phyloP scores from a whole-genome alignment of 176 grass and related monocot species.

The Canna indica region DNA sequence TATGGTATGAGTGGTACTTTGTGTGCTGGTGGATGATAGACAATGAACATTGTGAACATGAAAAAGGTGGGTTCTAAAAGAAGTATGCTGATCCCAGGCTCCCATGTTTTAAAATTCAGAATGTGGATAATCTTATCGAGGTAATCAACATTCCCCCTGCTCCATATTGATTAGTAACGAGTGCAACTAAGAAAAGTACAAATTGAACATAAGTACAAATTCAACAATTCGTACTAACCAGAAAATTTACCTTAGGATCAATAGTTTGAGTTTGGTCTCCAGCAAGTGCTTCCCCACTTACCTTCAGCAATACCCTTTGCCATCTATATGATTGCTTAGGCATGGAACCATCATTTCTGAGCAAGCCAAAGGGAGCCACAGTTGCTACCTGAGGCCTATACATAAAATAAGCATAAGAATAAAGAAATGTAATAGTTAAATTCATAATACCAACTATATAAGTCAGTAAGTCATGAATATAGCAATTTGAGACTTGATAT shows the following conservation, averaged over 20 bases:
- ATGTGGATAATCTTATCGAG: too few relatives aligned
- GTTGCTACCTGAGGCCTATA: conserved; percentile 34
- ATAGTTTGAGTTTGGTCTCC: conserved; percentile 75
- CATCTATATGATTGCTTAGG: conserved; percentile 59
- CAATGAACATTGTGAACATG: neutral
- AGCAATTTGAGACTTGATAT: neutral
- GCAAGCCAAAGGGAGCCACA: conserved; percentile 40
- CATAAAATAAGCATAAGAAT: neutral
- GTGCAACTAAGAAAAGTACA: neutral
- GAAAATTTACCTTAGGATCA: conserved; percentile 57
- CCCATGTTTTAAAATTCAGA: neutral
- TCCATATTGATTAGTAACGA: neutral
- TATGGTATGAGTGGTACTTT: neutral
- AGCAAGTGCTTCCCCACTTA: conserved; percentile 90
- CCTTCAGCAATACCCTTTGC: conserved; percentile 87
- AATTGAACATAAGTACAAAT: neutral
- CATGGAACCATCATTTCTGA: conserved; percentile 39
- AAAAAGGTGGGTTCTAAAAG: neutral
- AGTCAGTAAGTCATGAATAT: neutral
- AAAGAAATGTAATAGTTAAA: neutral
- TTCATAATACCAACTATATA: neutral
- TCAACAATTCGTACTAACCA: neutral
- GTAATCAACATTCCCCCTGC: neutral
- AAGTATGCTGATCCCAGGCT: neutral
- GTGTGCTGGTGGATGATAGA: too few relatives aligned